Base-by-base conservation (phyloP, 192 early-diverging fungal species). In the Phlyctochytrium arcticum region DNA sequence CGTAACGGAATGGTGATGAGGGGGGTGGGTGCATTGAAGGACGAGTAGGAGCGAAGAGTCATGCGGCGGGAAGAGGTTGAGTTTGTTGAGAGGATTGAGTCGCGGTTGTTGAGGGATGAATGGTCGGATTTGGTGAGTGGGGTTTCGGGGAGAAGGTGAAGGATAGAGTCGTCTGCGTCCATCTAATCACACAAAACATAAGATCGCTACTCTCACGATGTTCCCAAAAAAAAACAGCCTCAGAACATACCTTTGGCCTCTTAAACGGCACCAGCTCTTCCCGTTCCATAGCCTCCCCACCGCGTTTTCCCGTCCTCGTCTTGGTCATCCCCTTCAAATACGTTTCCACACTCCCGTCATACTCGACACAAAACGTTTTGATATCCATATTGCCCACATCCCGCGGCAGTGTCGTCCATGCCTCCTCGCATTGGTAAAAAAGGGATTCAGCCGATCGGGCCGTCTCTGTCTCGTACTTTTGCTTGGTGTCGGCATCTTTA, bases 391-490 rank as follows among this genome's bases (percentile, higher is more conserved):
- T 31, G 12, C 55, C 30, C n/a, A 57, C 4, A n/a, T 57, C 55
- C 55, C 5, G 15, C 4, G 55, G 55, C n/a, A 30, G 29, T n/a
- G 12, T 30, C 12, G n/a, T 29, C 55, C 55, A 57, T n/a, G 27
- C 27, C n/a, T 36, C 55, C 35, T 57, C 55, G 26, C 55, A 57
- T 4, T 29, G 55, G 26, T 15, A n/a, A 17, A 57, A 24, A 10
- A 57, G 26, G 35, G 17, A 17, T 4, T 57, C 35, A 15, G 12
- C 27, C 55, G 35, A 36, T 19, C 55, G 27, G 3, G 15, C 32
- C n/a, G 55, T 57, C 29, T 57, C 55, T 36, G 32, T 33, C 26
- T 57, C 30, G 35, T 24, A 57, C n/a, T 57, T 31, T 57, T 24
- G 50, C 17, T 24, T 12, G 12, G 10, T n/a, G n/a, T 24, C 19